A percentile compares a stretch with the other conserved stretches of the same genome.
Conservation (phyloP, 805 yeast species). For the Metschnikowia drakensbergensis region DNA sequence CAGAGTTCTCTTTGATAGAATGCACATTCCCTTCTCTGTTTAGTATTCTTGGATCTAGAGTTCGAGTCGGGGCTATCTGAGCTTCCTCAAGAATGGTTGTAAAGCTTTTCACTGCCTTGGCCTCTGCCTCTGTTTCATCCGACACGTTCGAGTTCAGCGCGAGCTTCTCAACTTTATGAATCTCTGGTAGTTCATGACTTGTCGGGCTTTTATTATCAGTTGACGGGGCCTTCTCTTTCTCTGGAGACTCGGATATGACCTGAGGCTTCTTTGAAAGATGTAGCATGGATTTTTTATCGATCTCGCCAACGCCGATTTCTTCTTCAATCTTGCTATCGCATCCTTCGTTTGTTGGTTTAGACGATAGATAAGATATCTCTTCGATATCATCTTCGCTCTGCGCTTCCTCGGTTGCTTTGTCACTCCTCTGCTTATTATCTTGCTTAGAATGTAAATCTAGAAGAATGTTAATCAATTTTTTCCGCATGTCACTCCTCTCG, state of each 20-base stretch:
- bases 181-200: not conserved
- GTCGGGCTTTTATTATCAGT: too few species aligned
- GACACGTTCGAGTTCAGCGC: not conserved
- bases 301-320: not conserved
- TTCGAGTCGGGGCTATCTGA: not conserved
- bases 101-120: not conserved
- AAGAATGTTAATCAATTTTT: conserved; percentile 11
- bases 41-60: conserved; percentile 6
- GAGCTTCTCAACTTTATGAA: not conserved
- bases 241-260: not conserved
- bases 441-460: conserved; percentile 16
- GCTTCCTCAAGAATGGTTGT: not conserved
- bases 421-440: not conserved
- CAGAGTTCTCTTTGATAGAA: not conserved
- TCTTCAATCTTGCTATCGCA: not conserved
- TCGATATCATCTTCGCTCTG: conserved; percentile 23
- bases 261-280: not conserved
- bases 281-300: not conserved
- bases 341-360: conserved; percentile 3
- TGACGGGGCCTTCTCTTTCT: not conserved
- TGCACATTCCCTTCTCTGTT: not conserved
- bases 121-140: not conserved
- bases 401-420: conserved; percentile 6
- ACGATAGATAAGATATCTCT: conserved; percentile 16
- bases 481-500: conserved; percentile 15